These are phyloP conservation scores for Neostapfia colusana DNA, from an alignment of 176 grass and related monocot genomes.

Conservation along the genomic window DNA sequence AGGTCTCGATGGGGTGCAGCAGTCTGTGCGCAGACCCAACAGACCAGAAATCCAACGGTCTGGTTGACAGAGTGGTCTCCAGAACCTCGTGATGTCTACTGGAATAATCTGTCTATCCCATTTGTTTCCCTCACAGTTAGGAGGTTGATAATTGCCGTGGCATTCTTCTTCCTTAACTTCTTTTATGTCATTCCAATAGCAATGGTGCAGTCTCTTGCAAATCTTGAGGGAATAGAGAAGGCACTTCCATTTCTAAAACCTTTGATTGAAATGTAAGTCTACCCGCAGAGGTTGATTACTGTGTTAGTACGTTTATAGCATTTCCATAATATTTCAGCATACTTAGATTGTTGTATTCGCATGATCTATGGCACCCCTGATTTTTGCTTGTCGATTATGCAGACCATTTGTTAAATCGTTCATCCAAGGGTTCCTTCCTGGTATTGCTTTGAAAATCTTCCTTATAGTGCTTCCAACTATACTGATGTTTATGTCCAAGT, in stretches of 20 bases:
- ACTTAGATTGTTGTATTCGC: slow-evolving; percentile 3
- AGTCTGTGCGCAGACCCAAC: slow-evolving; percentile 98
- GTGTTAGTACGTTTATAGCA: not conserved
- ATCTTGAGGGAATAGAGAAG: slow-evolving; percentile 86
- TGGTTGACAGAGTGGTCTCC: slow-evolving; percentile 98
- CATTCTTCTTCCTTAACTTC: slow-evolving; percentile 95
- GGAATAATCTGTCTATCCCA: slow-evolving; percentile 90
- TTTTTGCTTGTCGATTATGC: slow-evolving; percentile 36
- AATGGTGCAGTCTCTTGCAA: slow-evolving; percentile 86
- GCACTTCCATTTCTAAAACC: slow-evolving; percentile 73
- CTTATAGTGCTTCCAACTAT: slow-evolving; percentile 91
- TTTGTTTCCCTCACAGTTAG: slow-evolving; percentile 78
- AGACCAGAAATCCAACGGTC: slow-evolving; percentile 79
- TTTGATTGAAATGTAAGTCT: slow-evolving; percentile 75
- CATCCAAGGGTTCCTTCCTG: slow-evolving; percentile 96
- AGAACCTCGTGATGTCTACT: slow-evolving; percentile 95
- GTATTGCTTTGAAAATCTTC: slow-evolving; percentile 93
- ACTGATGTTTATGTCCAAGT: slow-evolving; percentile 97
- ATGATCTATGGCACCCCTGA: slow-evolving; percentile 23
- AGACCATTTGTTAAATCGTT: slow-evolving; percentile 76
- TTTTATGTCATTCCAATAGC: slow-evolving; percentile 82
- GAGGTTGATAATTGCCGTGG: slow-evolving; percentile 72
- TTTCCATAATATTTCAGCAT: slow-evolving; percentile 16
- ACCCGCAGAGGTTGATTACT: not conserved
- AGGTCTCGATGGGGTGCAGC: slow-evolving; percentile 82